These are phyloP conservation scores for Eucalyptus cladocalyx DNA, from an alignment of 345 rosid genomes.

Conservation along the genomic window DNA sequence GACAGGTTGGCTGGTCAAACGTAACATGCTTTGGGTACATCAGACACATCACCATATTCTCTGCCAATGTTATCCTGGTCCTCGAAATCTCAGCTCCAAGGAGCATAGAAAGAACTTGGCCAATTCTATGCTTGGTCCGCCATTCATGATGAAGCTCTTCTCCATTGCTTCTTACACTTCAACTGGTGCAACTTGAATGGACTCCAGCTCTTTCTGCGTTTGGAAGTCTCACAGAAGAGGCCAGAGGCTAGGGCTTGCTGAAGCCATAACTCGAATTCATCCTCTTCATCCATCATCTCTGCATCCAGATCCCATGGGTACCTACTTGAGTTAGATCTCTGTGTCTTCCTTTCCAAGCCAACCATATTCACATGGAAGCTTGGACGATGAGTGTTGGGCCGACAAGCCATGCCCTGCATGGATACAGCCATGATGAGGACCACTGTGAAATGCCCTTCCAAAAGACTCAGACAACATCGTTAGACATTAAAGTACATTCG, in stretches of 20 bases:
- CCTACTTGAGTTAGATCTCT: conserved; percentile 71
- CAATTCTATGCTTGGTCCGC: neutral
- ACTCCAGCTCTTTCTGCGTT: conserved; percentile 96
- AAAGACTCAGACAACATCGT: neutral
- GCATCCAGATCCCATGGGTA: conserved; percentile 92
- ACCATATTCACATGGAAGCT: conserved; percentile 99
- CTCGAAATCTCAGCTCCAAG: neutral
- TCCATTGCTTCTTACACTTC: conserved; percentile 88
- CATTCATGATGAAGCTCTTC: conserved; percentile 53
- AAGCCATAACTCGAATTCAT: conserved; percentile 88
- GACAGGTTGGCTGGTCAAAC: neutral
- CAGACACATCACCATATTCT: neutral
- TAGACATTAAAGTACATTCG: neutral
- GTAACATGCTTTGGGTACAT: neutral
- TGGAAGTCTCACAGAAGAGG: conserved; percentile 83
- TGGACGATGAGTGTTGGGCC: conserved; percentile 94
- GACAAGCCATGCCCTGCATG: conserved; percentile 90
- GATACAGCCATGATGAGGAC: neutral
- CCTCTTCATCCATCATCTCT: conserved; percentile 92
- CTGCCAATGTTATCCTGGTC: neutral
- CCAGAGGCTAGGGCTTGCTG: conserved; percentile 93
- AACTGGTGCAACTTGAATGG: conserved; percentile 85
- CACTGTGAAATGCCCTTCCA: neutral
- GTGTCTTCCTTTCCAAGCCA: conserved; percentile 79
- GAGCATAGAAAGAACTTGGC: neutral